Percentiles rank a stretch among this genome's conserved stretches.
Evolutionary conservation across 1,139 yeast genomes (phyloP).

Genomic region (Blastobotrys serpentis): DNA sequence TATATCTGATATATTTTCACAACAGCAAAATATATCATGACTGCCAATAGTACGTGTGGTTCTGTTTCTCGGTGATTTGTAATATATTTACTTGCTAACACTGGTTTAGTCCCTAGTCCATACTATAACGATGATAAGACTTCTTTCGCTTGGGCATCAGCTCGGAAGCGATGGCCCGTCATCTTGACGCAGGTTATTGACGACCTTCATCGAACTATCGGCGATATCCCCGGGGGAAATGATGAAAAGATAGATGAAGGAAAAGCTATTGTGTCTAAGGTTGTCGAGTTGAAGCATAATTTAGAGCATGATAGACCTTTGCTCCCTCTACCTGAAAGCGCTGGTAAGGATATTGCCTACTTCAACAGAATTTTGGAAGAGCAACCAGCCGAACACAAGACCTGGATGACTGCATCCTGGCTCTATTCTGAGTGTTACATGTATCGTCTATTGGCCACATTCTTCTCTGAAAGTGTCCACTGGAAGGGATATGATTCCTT

Average conservation of each 20-base stretch:
- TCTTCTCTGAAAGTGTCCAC: slow-evolving; percentile 42
- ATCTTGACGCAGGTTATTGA: slow-evolving; percentile 66
- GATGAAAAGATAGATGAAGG: slow-evolving; percentile 39
- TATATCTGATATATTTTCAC: too few relatives aligned
- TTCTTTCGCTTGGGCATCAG: slow-evolving; percentile 82
- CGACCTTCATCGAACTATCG: slow-evolving; percentile 50
- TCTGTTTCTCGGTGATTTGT: background rate
- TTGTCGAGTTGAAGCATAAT: slow-evolving; percentile 39
- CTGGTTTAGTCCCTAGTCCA: slow-evolving; percentile 26
- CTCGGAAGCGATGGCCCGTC: slow-evolving; percentile 82
- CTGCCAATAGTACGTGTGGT: slow-evolving; percentile 6
- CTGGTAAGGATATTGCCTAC: slow-evolving; percentile 31
- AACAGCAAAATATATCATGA: too few relatives aligned
- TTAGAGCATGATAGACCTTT: slow-evolving; percentile 34
- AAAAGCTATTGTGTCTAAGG: slow-evolving; percentile 37
- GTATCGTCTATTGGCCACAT: slow-evolving; percentile 61
- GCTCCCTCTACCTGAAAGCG: slow-evolving; percentile 26
- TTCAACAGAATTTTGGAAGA: slow-evolving; percentile 44
- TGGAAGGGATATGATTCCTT: slow-evolving; percentile 75
- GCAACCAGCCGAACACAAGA: slow-evolving; percentile 38
- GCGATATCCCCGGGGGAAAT: slow-evolving; percentile 27
- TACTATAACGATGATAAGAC: slow-evolving; percentile 60
- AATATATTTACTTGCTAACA: background rate
- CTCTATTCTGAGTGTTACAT: slow-evolving; percentile 79
- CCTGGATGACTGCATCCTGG: slow-evolving; percentile 95